A percentile compares a stretch with the other conserved stretches of the same genome.
Conservation (phyloP, 441 rosid genomes). For the Adansonia grandidieri region DNA sequence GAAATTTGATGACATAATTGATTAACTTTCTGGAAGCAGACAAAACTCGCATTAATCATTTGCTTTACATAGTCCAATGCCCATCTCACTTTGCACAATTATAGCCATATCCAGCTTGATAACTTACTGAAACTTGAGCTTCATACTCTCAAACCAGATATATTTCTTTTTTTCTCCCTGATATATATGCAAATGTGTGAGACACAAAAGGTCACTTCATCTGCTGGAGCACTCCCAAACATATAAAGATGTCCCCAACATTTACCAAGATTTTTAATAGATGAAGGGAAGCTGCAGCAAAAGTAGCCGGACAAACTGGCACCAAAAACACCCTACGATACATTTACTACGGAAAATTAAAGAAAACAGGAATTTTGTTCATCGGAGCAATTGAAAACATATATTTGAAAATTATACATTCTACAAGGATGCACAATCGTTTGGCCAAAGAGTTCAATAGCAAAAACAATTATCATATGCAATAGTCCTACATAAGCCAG, state of each 20-base stretch:
- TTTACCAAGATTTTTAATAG: background rate
- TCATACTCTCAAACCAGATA: background rate
- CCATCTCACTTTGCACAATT: background rate
- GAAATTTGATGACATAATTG: conserved; percentile 4
- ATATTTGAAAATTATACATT: background rate
- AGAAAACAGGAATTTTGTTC: background rate
- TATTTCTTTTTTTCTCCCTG: background rate
- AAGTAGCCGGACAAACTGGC: background rate
- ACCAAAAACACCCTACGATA: background rate
- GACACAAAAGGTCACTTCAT: background rate
- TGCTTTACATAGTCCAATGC: background rate
- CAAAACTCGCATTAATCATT: background rate
- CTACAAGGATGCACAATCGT: background rate
- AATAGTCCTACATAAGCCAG: background rate
- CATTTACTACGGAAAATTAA: background rate
- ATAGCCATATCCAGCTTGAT: background rate
- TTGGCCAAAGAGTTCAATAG: background rate
- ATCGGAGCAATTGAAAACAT: background rate
- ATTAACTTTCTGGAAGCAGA: background rate
- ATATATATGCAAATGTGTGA: background rate
- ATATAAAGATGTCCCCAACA: background rate
- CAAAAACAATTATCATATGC: background rate
- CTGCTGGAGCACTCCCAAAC: background rate
- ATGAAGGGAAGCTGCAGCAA: background rate
- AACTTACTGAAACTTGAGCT: background rate